Evolutionary conservation across 192 early-diverging fungal species (phyloP), one percentile per base, ranked within the genome.

Genomic region (Gaertneriomyces sp.): DNA sequence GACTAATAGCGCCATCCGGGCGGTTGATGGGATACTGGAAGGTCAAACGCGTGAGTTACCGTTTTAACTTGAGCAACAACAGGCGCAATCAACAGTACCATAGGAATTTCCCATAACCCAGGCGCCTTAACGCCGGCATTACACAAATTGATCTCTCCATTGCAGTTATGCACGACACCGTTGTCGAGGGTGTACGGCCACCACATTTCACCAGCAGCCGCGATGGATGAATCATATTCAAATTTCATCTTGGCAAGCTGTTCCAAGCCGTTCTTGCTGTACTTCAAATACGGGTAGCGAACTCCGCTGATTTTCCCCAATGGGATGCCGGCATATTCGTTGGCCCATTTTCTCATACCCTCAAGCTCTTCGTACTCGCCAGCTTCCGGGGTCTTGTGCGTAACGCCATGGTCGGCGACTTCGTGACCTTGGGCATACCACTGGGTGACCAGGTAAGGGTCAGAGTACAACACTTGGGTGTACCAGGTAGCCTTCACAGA

Each of bases 401-500:
- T 62, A 33, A 74, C 50, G 8, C 60, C 56, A 58, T 77, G 76
- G 43, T 70, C 72, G 45, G 72, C 76, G 25, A 77, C 61, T 44
- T 77, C 76, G 69, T 71, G 42, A 33, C 59, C 61, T 52, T 73
- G 70, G 54, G 75, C 75, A 58, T 76, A 76, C 71, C 70, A 74
- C 54, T 63, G 53, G 4, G 60, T 54, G n/a, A 61, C 42, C 9
- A 66, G 53, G 53, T 53, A 66, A 6, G 75, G 75, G 58, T 76
- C 65, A 1, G 58, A 39, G 62, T 88, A 87, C 17, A 76, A 47
- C 50, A 82, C 85, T 46, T 81, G 81, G 1, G 81, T 76, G 68
- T 80, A 90, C 74, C 75, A 90, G 16, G 87, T 85, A 7, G 79
- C 76, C 54, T 70, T 71, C 25, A 74, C 77, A 38, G 79, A 77